Conservation (phyloP, 352 stramenopile species). For the Aphanomyces euteiches region DNA sequence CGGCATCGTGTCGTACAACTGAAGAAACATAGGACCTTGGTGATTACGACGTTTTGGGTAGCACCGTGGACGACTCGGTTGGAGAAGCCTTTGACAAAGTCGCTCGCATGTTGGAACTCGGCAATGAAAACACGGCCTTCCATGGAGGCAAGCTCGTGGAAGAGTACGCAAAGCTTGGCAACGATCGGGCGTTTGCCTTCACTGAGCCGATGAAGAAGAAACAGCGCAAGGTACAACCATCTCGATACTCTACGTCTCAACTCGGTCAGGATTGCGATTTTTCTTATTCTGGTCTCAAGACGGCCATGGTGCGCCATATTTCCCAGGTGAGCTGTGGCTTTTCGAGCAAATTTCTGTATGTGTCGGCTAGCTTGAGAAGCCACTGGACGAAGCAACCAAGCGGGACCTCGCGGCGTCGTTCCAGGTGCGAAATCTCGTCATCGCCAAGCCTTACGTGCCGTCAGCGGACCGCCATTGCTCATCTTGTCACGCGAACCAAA, state of each 20-base stretch:
- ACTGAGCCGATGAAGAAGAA: conserved; percentile 87
- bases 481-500: conserved; percentile 86
- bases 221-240: conserved; percentile 32
- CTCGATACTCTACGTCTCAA: neutral
- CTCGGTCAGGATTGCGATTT: conserved; percentile 91
- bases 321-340: conserved; percentile 46
- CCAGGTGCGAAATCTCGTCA: conserved; percentile 41
- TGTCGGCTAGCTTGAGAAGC: conserved; percentile 39
- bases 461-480: conserved; percentile 80
- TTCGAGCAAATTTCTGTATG: conserved; percentile 35
- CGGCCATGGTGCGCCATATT: conserved; percentile 86
- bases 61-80: conserved; percentile 96
- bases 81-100: conserved; percentile 99
- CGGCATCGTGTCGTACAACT: neutral
- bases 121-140: conserved; percentile 41
- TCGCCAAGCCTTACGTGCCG: neutral
- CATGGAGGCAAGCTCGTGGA: conserved; percentile 96
- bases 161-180: conserved; percentile 80
- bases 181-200: conserved; percentile 87
- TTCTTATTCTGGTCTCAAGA: conserved; percentile 98
- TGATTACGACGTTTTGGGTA: conserved; percentile 91
- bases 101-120: conserved; percentile 90
- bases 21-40: conserved; percentile 66
- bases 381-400: conserved; percentile 50
- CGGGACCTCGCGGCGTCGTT: conserved; percentile 94